Conservation (phyloP, 495 filamentous ascomycete genomes). For the Poronia punctata region DNA sequence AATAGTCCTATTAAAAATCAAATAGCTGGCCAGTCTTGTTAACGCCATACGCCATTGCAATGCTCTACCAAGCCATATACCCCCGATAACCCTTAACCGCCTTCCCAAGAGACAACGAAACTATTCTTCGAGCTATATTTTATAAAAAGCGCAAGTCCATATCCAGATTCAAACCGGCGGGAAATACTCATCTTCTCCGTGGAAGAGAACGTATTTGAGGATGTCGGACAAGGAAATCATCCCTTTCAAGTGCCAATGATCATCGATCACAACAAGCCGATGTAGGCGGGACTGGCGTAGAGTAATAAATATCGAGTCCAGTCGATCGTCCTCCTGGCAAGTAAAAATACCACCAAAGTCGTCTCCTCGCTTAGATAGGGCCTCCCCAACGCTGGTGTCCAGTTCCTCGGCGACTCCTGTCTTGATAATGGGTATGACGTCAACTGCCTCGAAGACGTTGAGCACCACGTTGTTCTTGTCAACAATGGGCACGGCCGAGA, state of each 20-base stretch:
- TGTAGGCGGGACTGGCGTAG: slow-evolving; percentile 93
- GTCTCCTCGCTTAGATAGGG: slow-evolving; percentile 76
- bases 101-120: slow-evolving; percentile 2
- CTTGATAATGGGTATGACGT: slow-evolving; percentile 93
- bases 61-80: slow-evolving; percentile 14
- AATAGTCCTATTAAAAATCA: slow-evolving; percentile 10
- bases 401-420: slow-evolving; percentile 89
- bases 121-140: neutral
- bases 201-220: slow-evolving; percentile 85
- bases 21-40: slow-evolving; percentile 17
- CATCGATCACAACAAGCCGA: slow-evolving; percentile 85
- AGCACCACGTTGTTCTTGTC: slow-evolving; percentile 75
- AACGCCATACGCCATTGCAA: slow-evolving; percentile 28
- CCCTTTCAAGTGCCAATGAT: slow-evolving; percentile 74
- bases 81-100: slow-evolving; percentile 6
- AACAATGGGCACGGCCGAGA: slow-evolving; percentile 90
- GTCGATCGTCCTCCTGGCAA: slow-evolving; percentile 80
- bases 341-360: slow-evolving; percentile 97
- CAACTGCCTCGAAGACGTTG: slow-evolving; percentile 97
- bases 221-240: slow-evolving; percentile 95
- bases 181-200: slow-evolving; percentile 60
- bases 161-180: slow-evolving; percentile 17
- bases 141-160: slow-evolving; percentile 1
- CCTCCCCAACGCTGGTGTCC: slow-evolving; percentile 79
- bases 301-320: slow-evolving; percentile 95